A percentile compares a stretch with the other conserved stretches of the same genome.
These are phyloP conservation scores for Nakazawaea pomicola DNA, from an alignment of 805 yeast genomes.

Conservation along the genomic window DNA sequence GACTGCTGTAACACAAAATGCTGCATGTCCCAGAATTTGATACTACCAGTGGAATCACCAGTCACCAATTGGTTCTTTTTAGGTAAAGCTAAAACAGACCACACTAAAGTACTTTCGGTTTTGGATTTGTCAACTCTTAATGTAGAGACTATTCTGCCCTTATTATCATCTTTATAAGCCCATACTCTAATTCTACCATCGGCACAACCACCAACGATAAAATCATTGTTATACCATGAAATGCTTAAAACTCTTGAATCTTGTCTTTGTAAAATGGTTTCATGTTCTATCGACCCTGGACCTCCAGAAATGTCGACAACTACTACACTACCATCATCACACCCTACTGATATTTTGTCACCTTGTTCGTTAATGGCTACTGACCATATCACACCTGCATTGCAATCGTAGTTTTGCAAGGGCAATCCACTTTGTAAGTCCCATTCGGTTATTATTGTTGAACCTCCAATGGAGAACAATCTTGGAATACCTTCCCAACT, in stretches of 20 bases:
- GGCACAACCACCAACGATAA: slow-evolving; percentile 88
- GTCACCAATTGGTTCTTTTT: slow-evolving; percentile 71
- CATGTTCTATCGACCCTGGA: slow-evolving; percentile 74
- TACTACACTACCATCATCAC: slow-evolving; percentile 92
- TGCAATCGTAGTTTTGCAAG: slow-evolving; percentile 73
- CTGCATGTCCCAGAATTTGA: slow-evolving; percentile 88
- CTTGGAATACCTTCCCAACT: slow-evolving; percentile 46
- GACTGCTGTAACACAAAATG: slow-evolving; percentile 75
- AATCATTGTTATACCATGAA: slow-evolving; percentile 64
- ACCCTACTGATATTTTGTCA: slow-evolving; percentile 75
- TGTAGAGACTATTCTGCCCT: slow-evolving; percentile 71
- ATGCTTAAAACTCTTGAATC: slow-evolving; percentile 75
- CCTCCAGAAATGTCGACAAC: slow-evolving; percentile 84
- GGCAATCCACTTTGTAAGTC: slow-evolving; percentile 72
- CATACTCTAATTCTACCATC: slow-evolving; percentile 90
- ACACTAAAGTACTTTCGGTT: slow-evolving; percentile 82
- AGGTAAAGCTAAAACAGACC: slow-evolving; percentile 73
- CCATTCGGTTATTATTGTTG: slow-evolving; percentile 91
- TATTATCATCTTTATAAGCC: slow-evolving; percentile 41
- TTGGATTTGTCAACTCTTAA: slow-evolving; percentile 90
- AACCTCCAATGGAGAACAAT: slow-evolving; percentile 90
- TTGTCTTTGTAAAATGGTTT: slow-evolving; percentile 72
- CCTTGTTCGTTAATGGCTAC: slow-evolving; percentile 60
- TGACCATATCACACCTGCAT: slow-evolving; percentile 93
- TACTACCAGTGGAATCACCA: slow-evolving; percentile 94